These are phyloP conservation scores for Halophytophthora polymorphica DNA, from an alignment of 352 stramenopile species.

Conservation along the genomic window DNA sequence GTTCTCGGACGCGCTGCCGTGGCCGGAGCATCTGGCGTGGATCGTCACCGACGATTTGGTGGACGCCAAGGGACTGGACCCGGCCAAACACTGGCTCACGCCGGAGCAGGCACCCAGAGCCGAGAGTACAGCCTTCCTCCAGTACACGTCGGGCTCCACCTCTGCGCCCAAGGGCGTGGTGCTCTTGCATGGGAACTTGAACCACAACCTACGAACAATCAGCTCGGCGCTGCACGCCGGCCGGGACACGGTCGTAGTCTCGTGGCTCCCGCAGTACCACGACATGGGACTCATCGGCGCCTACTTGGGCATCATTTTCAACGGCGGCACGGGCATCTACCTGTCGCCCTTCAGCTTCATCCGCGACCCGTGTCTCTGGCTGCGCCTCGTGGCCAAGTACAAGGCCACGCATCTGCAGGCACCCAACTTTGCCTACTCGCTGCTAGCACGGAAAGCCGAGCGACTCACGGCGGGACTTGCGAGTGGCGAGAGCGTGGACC, in stretches of 20 bases:
- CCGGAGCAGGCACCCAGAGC: slow-evolving; percentile 28
- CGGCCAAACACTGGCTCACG: slow-evolving; percentile 41
- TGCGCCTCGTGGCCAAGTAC: slow-evolving; percentile 88
- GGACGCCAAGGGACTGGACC: slow-evolving; percentile 39
- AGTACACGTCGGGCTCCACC: slow-evolving; percentile 99
- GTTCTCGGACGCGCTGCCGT: slow-evolving; percentile 54
- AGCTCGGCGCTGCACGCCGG: slow-evolving; percentile 89
- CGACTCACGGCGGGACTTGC: slow-evolving; percentile 25
- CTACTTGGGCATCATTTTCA: slow-evolving; percentile 80
- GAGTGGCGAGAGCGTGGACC: slow-evolving; percentile 62
- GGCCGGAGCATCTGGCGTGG: slow-evolving; percentile 89
- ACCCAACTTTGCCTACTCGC: slow-evolving; percentile 98
- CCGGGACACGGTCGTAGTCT: slow-evolving; percentile 93
- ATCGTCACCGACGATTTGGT: slow-evolving; percentile 80
- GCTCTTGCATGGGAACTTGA: slow-evolving; percentile 96
- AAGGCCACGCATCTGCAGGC: slow-evolving; percentile 96
- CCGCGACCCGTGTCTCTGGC: slow-evolving; percentile 94
- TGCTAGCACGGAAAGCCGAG: slow-evolving; percentile 94
- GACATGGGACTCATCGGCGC: slow-evolving; percentile 99
- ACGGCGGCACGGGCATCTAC: slow-evolving; percentile 93
- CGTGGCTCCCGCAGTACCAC: slow-evolving; percentile 99
- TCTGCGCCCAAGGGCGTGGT: slow-evolving; percentile 97
- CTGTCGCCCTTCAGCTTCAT: slow-evolving; percentile 98
- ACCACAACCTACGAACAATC: slow-evolving; percentile 96
- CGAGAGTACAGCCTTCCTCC: slow-evolving; percentile 94